These are phyloP conservation scores for Aschersonia sp. DNA, from an alignment of 2,329 filamentous ascomycete species.

Conservation along the genomic window DNA sequence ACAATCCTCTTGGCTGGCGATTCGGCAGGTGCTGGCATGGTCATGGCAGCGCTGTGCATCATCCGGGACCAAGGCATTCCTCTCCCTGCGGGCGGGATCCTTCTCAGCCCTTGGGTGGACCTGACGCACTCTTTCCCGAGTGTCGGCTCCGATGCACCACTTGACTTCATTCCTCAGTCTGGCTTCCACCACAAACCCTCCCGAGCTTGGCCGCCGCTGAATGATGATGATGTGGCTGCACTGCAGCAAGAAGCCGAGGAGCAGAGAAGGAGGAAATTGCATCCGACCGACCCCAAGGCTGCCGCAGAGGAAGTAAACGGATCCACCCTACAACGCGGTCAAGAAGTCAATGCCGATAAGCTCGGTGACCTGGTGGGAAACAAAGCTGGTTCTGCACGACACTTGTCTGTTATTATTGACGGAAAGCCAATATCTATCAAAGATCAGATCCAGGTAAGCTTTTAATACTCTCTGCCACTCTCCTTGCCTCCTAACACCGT, in stretches of 20 bases:
- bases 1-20: constrained; percentile 85
- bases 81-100: constrained; percentile 73
- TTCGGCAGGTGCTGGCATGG: constrained; percentile 87
- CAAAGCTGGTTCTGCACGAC: constrained; percentile 14
- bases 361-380: constrained; percentile 8
- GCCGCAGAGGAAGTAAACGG: constrained; percentile 17
- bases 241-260: constrained; percentile 37
- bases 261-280: constrained; percentile 11
- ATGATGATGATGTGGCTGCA: constrained; percentile 54
- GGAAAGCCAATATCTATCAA: constrained; percentile 60
- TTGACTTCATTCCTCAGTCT: constrained; percentile 78
- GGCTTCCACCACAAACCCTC: constrained; percentile 90
- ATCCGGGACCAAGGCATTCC: constrained; percentile 73
- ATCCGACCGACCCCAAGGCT: constrained; percentile 5
- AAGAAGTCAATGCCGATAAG: constrained; percentile 11
- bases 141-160: constrained; percentile 52
- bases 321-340: constrained; percentile 11
- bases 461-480: too few species aligned
- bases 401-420: constrained; percentile 54
- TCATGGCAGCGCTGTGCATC: constrained; percentile 63
- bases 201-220: constrained; percentile 82
- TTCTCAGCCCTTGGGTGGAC: constrained; percentile 94
- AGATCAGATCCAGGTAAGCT: constrained; percentile 74
- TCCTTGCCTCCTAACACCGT: background rate
- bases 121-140: constrained; percentile 92